phyloP scores from a whole-genome alignment of 2,329 filamentous ascomycete species.

The Penicillium sp. region DNA sequence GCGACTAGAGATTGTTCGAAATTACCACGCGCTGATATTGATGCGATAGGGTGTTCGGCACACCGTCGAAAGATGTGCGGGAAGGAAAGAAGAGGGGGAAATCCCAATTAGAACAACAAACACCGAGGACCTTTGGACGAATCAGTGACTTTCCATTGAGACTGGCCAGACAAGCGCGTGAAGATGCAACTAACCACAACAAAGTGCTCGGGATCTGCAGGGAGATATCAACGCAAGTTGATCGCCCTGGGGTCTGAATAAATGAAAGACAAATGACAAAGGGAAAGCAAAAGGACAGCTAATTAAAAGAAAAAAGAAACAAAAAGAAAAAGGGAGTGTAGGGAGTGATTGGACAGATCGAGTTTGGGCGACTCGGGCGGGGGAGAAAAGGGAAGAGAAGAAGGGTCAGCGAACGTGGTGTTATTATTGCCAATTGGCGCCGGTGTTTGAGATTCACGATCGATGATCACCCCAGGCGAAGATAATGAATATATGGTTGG shows the following conservation, averaged over 20 bases:
- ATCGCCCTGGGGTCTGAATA: slow-evolving; percentile 1
- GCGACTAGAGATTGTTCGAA: slow-evolving; percentile 26
- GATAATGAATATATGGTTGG: background rate
- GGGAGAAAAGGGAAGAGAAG: slow-evolving; percentile 31
- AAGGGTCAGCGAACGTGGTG: slow-evolving; percentile 9
- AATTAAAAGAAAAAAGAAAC: slow-evolving; percentile 7
- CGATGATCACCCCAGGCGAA: background rate
- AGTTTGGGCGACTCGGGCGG: slow-evolving; percentile 36
- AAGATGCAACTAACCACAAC: slow-evolving; percentile 15
- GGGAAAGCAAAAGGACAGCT: slow-evolving; percentile 8
- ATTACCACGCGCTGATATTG: slow-evolving; percentile 10
- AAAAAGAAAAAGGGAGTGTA: slow-evolving; percentile 18
- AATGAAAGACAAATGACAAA: slow-evolving; percentile 12
- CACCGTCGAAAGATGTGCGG: slow-evolving; percentile 14
- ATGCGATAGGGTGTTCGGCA: slow-evolving; percentile 12
- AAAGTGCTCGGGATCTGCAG: slow-evolving; percentile 16
- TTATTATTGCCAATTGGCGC: slow-evolving; percentile 20
- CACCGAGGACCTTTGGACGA: slow-evolving; percentile 14
- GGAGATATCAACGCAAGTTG: background rate
- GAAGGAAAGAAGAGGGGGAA: slow-evolving; percentile 12
- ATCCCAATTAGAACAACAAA: slow-evolving; percentile 16
- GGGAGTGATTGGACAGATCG: slow-evolving; percentile 23
- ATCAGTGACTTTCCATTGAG: slow-evolving; percentile 16
- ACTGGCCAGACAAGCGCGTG: slow-evolving; percentile 18
- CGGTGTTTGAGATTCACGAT: slow-evolving; percentile 20